phyloP scores from a whole-genome alignment of 345 rosid species.

The Clarkia xantiana region DNA sequence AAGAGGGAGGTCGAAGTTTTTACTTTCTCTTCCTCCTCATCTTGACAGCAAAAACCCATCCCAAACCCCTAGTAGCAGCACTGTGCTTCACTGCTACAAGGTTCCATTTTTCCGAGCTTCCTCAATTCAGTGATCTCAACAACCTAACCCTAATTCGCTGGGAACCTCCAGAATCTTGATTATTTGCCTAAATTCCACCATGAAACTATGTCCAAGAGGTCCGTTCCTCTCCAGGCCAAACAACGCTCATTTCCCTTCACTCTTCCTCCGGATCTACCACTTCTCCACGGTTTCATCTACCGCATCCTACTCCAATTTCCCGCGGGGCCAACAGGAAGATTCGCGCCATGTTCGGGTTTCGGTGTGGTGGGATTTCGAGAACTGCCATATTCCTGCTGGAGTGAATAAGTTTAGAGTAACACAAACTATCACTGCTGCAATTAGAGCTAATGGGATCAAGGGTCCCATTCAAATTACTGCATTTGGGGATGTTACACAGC shows the following conservation, averaged over 20 bases:
- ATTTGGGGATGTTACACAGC: constrained; percentile 56
- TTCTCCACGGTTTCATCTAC: constrained; percentile 18
- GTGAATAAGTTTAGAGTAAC: constrained; percentile 47
- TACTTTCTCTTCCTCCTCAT: too few species aligned
- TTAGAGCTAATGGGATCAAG: constrained; percentile 57
- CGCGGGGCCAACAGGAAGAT: constrained; percentile 29
- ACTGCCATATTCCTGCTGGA: constrained; percentile 47
- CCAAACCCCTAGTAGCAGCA: too few species aligned
- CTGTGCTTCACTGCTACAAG: too few species aligned
- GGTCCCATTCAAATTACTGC: constrained; percentile 76
- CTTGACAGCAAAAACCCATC: too few species aligned
- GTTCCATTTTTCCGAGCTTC: too few species aligned
- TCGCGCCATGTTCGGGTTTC: constrained; percentile 42
- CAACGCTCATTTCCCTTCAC: constrained; percentile 7
- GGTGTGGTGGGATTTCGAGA: constrained; percentile 99
- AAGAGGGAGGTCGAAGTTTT: too few species aligned
- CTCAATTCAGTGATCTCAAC: too few species aligned
- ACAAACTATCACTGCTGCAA: constrained; percentile 39
- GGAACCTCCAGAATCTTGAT: neutral
- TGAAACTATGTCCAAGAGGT: constrained; percentile 7
- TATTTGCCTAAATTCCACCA: neutral
- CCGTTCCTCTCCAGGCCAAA: constrained; percentile 14
- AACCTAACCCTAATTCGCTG: neutral
- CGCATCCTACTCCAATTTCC: constrained; percentile 2
- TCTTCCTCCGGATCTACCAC: constrained; percentile 18